Evolutionary conservation across 352 stramenopile genomes (phyloP), one percentile per base, ranked within the genome.

Genomic region (Phytophthora capsici): DNA sequence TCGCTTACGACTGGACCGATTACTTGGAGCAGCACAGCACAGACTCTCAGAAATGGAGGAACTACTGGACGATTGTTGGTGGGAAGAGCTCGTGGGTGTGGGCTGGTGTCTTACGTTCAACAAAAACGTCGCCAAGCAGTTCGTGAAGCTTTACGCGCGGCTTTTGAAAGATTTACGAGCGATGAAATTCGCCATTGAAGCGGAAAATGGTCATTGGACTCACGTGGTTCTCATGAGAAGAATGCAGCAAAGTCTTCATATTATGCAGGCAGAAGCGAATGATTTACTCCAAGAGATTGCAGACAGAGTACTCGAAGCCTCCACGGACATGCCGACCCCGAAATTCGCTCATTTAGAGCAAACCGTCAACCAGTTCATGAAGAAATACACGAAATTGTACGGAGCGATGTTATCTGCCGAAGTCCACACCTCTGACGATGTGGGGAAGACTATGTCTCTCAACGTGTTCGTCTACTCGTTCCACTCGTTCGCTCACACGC

Each of bases 381-480:
- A 77, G 26, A 89, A 89, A 43, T 89, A 89, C 53, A 79, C 76
- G 28, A 76, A 71, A 7, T 25, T 88, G 30, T 89, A 86, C 25
- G 69, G 73, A 17, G 72, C 84, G 1, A 66, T 89, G 47, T 52
- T 84, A 5, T 63, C 70, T 3, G 54, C 75, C 13, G 61, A 66
- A 13, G 72, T 88, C 5, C 59, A 78, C 13, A 77, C 68, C 0
- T 41, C 75, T n/a, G 56, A 57, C 0, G 77, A 91, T 19, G 77
- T 93, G 8, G 79, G 68, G 1, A 84, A 81, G 37, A 87, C 78
- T 10, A 87, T 93, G 73, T 82, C 82, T 6, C 56, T 93, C 12
- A 90, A 90, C 45, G 70, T 93, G 7, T 93, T 93, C 44, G 66
- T 91, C n/a, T 93, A 90, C 64, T 91, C 85, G 45, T 84, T 91